Conservation (phyloP, 306 rosid genomes). For the Trifolium subterraneum region DNA sequence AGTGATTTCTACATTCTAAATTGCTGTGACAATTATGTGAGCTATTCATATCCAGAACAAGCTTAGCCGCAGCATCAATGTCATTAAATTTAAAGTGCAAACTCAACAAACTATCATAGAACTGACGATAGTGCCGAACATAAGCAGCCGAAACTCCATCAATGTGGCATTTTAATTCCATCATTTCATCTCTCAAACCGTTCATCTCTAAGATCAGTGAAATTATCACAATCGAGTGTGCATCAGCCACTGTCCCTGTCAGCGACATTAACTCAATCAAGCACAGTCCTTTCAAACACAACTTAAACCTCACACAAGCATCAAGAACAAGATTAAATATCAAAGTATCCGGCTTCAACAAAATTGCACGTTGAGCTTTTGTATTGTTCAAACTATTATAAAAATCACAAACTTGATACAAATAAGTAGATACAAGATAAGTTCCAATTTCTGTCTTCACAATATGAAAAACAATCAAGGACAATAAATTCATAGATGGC, state of each 20-base stretch:
- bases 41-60: conserved; percentile 65
- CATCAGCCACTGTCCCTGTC: conserved; percentile 69
- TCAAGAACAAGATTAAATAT: conserved; percentile 81
- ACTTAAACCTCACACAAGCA: conserved; percentile 77
- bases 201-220: conserved; percentile 74
- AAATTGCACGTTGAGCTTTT: conserved; percentile 43
- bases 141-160: conserved; percentile 57
- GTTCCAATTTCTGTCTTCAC: conserved; percentile 78
- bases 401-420: conserved; percentile 63
- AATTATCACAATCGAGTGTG: conserved; percentile 64
- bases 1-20: conserved; percentile 42
- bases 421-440: conserved; percentile 64
- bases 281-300: conserved; percentile 64
- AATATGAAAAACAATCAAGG: conserved; percentile 64
- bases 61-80: conserved; percentile 67
- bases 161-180: conserved; percentile 59
- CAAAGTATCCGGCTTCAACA: conserved; percentile 59
- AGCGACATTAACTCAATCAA: conserved; percentile 67
- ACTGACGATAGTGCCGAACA: conserved; percentile 60
- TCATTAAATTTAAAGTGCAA: conserved; percentile 83
- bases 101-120: conserved; percentile 82
- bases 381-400: conserved; percentile 47
- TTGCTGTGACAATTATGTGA: conserved; percentile 41
- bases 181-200: conserved; percentile 79
- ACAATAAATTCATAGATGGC: conserved; percentile 61